Base-by-base conservation (phyloP, 78 protist species). In the Chrysochromulina tobinii region DNA sequence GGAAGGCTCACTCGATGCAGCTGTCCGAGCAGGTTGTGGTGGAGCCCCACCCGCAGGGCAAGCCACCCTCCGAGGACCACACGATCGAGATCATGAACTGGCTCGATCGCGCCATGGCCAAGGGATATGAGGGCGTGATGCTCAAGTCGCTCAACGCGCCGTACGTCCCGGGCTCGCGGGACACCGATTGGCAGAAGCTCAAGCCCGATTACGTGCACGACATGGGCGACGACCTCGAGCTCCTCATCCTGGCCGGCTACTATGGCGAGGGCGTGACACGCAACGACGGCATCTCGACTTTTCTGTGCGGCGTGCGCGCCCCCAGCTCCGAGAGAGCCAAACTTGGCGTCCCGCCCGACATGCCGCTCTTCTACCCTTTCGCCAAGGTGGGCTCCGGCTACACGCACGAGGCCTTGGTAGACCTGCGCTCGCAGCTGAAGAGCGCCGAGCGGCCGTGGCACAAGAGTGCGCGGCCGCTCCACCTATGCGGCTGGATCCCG, bases 371-470 rank as follows among this genome's bases (percentile, higher is more conserved):
- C 69, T 75, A 75, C 25, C 83, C 83, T 54, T 50, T 75, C 27
- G 51, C 50, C 51, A 69, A 73, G 81, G 81, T 73, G 81, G 88
- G 88, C 58, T 27, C 88, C 7, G 88, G 88, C 20, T 83, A 83
- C 69, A 1, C 72, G 50, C 6, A 0, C 25, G 11, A 3, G 54
- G 38, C 8, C 27, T 25, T 83, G 8, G 12, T 3, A 2, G 38
- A n/a, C 25, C 58, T 83, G 18, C 87, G 87, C 50, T 14, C 1
- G 5, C 21, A 1, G 87, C 87, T 79, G 14, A 9, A 5, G 66
- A 61, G 61, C 25, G 23, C 38, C 54, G n/a, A 50, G 83, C 83
- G 58, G 59, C 59, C 83, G 27, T 50, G 11, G 57, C 27, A 75
- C 59, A 38, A 50, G 58, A 3, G 5, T 2, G 50, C 48, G 48